These are phyloP conservation scores for Dothistroma septosporum DNA, from an alignment of 2,329 filamentous ascomycete genomes.

Conservation along the genomic window DNA sequence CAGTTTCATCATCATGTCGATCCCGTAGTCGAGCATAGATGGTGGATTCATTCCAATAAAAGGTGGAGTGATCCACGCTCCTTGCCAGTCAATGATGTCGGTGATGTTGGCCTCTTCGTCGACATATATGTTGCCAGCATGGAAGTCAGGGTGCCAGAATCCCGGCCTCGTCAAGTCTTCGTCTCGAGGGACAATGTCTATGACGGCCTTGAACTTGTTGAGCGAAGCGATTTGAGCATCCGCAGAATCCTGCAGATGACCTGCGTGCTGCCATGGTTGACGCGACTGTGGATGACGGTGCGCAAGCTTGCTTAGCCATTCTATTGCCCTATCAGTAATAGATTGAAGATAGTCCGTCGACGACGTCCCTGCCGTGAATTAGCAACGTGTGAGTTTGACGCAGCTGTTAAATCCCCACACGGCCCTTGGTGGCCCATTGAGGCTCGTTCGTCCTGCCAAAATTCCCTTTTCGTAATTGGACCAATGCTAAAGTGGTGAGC, in stretches of 20 bases:
- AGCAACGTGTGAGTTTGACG: constrained; percentile 3
- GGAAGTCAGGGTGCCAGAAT: constrained; percentile 41
- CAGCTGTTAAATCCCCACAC: constrained; percentile 5
- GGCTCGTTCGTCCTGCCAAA: constrained; percentile 36
- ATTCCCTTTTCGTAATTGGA: constrained; percentile 35
- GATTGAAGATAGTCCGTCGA: constrained; percentile 6
- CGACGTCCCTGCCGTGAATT: constrained; percentile 6
- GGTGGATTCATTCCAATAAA: constrained; percentile 6
- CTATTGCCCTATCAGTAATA: constrained; percentile 7
- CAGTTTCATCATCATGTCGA: constrained; percentile 7
- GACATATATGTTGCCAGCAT: constrained; percentile 40
- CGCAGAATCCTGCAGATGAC: not conserved
- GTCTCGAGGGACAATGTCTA: constrained; percentile 6
- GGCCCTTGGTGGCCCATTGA: constrained; percentile 31
- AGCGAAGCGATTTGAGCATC: constrained; percentile 6
- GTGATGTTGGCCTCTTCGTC: constrained; percentile 32
- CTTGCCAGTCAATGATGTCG: constrained; percentile 44
- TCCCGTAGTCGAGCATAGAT: constrained; percentile 6
- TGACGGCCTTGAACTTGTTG: constrained; percentile 8
- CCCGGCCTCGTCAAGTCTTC: constrained; percentile 23
- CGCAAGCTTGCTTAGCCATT: constrained; percentile 4
- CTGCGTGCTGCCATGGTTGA: constrained; percentile 7
- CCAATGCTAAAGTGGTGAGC: constrained; percentile 36
- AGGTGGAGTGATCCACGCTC: constrained; percentile 24
- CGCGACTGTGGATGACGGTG: constrained; percentile 5